A percentile compares a stretch with the other conserved stretches of the same genome.
Conservation (phyloP, 1,139 yeast genomes). For the Hansenula sp. region DNA sequence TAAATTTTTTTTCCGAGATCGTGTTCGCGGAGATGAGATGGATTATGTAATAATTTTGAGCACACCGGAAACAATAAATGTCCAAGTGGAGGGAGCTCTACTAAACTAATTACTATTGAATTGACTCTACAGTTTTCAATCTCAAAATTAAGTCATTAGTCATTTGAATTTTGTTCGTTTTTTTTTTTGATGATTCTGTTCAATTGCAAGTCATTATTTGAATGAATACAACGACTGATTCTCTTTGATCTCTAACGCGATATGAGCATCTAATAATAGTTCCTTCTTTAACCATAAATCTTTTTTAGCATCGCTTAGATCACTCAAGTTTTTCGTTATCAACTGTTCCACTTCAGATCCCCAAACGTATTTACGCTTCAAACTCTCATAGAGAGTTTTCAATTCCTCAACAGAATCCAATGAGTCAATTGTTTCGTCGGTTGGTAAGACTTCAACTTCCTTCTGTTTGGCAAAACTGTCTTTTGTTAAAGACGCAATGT, state of each 20-base stretch:
- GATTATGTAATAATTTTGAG: neutral
- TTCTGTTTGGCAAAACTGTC: constrained; percentile 12
- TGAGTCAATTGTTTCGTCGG: constrained; percentile 21
- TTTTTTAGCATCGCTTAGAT: constrained; percentile 35
- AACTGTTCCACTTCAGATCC: constrained; percentile 44
- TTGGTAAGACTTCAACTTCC: constrained; percentile 15
- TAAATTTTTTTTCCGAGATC: neutral
- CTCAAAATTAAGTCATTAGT: neutral
- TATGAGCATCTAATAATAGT: constrained; percentile 42
- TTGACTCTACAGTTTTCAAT: no score
- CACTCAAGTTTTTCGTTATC: constrained; percentile 39
- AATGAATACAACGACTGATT: constrained; percentile 8
- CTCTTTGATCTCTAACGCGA: constrained; percentile 13
- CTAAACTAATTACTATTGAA: no score
- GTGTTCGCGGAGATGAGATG: neutral
- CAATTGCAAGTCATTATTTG: neutral
- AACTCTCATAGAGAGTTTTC: constrained; percentile 22
- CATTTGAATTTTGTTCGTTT: neutral
- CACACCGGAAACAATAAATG: no score
- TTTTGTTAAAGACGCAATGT: constrained; percentile 11
- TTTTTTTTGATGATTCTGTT: no score
- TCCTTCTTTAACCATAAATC: constrained; percentile 57
- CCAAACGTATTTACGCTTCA: constrained; percentile 40
- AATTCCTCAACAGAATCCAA: constrained; percentile 22
- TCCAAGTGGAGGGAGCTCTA: no score